Conservation (phyloP, 23 red algal species). For the Gracilaria gracilis region DNA sequence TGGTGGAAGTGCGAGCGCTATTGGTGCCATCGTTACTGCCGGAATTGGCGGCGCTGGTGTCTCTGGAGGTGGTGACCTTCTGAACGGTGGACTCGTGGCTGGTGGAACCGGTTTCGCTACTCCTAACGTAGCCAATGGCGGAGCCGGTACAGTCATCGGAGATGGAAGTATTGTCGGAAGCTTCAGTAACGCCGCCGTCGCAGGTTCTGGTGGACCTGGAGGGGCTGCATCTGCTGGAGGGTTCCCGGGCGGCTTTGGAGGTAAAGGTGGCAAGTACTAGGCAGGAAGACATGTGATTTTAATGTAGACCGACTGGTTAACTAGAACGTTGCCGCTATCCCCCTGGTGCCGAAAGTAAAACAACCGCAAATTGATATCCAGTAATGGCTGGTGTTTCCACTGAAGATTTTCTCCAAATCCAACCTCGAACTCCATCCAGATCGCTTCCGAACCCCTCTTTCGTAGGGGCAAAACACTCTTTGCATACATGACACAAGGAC, state of each 20-base stretch:
- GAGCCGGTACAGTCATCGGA: not conserved
- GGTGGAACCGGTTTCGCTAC: not conserved
- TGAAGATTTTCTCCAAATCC: too few relatives aligned
- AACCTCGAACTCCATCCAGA: too few relatives aligned
- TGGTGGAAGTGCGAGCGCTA: not conserved
- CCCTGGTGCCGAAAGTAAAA: too few relatives aligned
- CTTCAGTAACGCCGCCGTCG: not conserved
- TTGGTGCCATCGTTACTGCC: not conserved
- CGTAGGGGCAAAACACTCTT: too few relatives aligned
- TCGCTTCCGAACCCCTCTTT: too few relatives aligned
- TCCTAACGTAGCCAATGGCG: not conserved
- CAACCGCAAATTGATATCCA: too few relatives aligned
- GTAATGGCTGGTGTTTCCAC: too few relatives aligned
- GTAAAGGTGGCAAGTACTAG: not conserved
- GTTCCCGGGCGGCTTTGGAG: not conserved
- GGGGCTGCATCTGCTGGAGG: not conserved
- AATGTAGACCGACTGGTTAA: too few relatives aligned
- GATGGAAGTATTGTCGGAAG: not conserved
- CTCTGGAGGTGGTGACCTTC: not conserved
- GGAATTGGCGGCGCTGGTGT: not conserved
- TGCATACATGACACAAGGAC: too few relatives aligned
- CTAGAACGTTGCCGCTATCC: too few relatives aligned
- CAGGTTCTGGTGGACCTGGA: not conserved
- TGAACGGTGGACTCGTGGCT: not conserved
- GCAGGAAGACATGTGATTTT: too few relatives aligned